Conservation (phyloP, 2,329 filamentous ascomycete genomes). For the Penicillium verrucosum region DNA sequence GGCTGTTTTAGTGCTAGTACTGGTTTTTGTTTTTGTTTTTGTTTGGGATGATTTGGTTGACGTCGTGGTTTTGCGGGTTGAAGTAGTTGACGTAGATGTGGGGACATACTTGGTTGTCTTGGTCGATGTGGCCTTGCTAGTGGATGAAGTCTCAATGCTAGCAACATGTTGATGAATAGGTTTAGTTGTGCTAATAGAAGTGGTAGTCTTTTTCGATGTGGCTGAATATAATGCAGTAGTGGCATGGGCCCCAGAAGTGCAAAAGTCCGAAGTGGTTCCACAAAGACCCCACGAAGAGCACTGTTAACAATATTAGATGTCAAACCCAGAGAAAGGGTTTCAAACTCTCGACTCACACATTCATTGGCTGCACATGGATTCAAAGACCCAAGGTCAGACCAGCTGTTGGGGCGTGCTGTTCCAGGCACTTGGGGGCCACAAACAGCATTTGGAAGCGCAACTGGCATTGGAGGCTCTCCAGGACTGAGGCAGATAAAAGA, state of each 20-base stretch:
- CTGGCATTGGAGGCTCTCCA: slow-evolving; percentile 44
- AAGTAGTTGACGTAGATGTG: not conserved
- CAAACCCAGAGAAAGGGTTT: not conserved
- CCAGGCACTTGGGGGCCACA: slow-evolving; percentile 49
- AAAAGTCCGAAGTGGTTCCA: not conserved
- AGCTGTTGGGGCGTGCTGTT: slow-evolving; percentile 32
- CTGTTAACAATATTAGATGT: not conserved
- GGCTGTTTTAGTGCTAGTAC: not conserved
- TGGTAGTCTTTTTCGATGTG: not conserved
- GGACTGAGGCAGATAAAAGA: slow-evolving; percentile 41
- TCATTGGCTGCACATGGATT: slow-evolving; percentile 8
- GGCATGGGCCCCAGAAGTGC: not conserved
- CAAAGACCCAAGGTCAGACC: slow-evolving; percentile 18
- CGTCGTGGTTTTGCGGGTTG: not conserved
- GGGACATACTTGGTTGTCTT: not conserved
- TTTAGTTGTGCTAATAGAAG: not conserved
- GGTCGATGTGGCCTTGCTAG: not conserved
- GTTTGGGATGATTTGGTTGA: not conserved
- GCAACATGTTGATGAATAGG: not conserved
- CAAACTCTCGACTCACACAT: slow-evolving; percentile 7
- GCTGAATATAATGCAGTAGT: not conserved
- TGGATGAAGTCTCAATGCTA: not conserved
- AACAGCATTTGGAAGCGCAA: slow-evolving; percentile 36
- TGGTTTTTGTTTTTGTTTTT: not conserved
- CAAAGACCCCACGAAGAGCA: not conserved